Base-by-base conservation (phyloP, 768 basidiomycete species). In the Suillus paluster region DNA sequence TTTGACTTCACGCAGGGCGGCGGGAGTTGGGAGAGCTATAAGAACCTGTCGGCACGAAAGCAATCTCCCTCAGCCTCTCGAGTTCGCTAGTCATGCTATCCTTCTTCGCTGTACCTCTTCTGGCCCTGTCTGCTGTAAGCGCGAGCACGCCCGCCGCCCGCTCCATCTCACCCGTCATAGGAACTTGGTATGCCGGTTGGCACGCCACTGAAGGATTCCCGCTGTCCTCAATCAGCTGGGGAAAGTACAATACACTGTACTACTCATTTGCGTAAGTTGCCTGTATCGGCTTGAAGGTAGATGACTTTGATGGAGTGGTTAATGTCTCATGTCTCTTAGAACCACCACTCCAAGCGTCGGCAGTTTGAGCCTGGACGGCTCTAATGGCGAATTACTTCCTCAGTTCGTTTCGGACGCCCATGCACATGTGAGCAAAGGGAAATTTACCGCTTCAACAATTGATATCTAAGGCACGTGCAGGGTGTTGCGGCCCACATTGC, bases 231-330 rank as follows among this genome's bases (percentile, higher is more conserved):
- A 73, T 84, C 23, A 78, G 77, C 60, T 84, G 82, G 83, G 74
- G 73, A 4, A 83, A 83, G 63, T 84, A 85, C 63, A 83, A 79
- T 10, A 77, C 83, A 50, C 65, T 88, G 74, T 82, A 78, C 27
- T 89, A 86, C 71, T 81, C 86, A 49, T 88, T 88, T 65, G 87
- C 80, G 87, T 88, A 66, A 77, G 54, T 55, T 15, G 33, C 14
- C 17, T 27, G n/a, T 23, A 11, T 12, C 19, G 7, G 30, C 25
- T 41, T 45, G 14, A 5, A 33, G 14, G 30, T 3, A 21, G 9
- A 55, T 55, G 2, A 11, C 34, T 15, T 36, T n/a, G 19, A 11
- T 12, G 14, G 30, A 15, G 3, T n/a, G 6, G 25, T 17, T 5
- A 27, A 41, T 11, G 25, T 3, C 19, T 55, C 8, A 21, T 21